Conservation (phyloP, 805 yeast genomes). For the Saccharomyces jurei region DNA sequence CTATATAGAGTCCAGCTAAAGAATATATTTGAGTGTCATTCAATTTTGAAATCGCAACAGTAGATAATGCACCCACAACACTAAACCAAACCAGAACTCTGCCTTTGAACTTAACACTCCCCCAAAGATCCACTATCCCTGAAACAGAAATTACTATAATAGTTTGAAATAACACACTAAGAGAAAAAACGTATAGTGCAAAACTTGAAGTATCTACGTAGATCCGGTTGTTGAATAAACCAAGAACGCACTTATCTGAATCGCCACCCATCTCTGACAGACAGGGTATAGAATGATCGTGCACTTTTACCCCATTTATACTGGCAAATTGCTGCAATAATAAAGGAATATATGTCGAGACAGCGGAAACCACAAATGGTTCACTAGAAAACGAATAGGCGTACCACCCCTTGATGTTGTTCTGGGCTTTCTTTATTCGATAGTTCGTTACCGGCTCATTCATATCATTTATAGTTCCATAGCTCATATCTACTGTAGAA, state of each 20-base stretch:
- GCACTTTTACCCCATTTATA: constrained; percentile 55
- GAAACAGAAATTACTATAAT: constrained; percentile 62
- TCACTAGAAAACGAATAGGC: constrained; percentile 68
- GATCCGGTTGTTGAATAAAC: constrained; percentile 34
- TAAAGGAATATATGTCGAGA: constrained; percentile 70
- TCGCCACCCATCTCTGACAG: constrained; percentile 10
- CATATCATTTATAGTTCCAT: constrained; percentile 1
- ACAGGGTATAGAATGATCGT: constrained; percentile 55
- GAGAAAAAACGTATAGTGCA: constrained; percentile 65
- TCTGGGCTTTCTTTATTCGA: constrained; percentile 24
- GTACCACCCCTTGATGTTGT: constrained; percentile 55
- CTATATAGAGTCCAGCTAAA: constrained; percentile 43
- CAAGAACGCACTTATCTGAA: constrained; percentile 38
- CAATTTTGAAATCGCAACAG: constrained; percentile 38
- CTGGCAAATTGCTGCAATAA: constrained; percentile 65
- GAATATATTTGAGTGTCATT: constrained; percentile 24
- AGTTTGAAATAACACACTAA: constrained; percentile 67
- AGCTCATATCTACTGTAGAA: constrained; percentile 2
- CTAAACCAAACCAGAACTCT: constrained; percentile 50
- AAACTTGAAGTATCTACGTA: constrained; percentile 66
- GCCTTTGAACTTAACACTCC: constrained; percentile 42
- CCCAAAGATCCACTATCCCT: constrained; percentile 59
- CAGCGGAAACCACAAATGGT: constrained; percentile 72
- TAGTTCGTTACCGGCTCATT: neutral
- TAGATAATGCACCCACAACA: constrained; percentile 46